Evolutionary conservation across 768 basidiomycete genomes (phyloP).

Genomic region (Galerina marginata): DNA sequence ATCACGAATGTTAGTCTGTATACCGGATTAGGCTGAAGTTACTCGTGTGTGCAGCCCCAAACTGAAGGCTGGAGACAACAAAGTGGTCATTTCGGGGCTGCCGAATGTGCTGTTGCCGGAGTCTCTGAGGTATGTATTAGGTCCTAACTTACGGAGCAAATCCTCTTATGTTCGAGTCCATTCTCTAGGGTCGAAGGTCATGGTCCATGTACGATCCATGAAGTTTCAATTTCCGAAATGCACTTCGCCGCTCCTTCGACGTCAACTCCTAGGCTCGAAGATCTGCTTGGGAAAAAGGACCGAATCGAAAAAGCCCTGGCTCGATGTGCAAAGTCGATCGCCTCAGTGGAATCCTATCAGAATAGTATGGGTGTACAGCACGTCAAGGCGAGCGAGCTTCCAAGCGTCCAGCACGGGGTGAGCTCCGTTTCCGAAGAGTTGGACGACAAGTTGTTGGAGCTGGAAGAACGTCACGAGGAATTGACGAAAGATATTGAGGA

Average conservation of each 20-base stretch:
- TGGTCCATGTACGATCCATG: constrained; percentile 26
- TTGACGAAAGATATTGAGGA: too few species aligned
- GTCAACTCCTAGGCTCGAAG: too few species aligned
- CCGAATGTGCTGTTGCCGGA: constrained; percentile 34
- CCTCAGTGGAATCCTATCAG: constrained; percentile 32
- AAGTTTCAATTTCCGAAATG: too few species aligned
- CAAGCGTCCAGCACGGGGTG: constrained; percentile 23
- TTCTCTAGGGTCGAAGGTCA: constrained; percentile 26
- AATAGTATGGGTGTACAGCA: constrained; percentile 30
- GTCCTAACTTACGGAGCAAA: too few species aligned
- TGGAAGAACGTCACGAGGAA: too few species aligned
- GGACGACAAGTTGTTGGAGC: constrained; percentile 29
- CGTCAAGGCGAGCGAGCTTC: constrained; percentile 25
- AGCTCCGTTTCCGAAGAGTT: constrained; percentile 31
- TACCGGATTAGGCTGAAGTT: constrained; percentile 38
- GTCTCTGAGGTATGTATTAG: constrained; percentile 31
- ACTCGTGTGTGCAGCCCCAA: constrained; percentile 35
- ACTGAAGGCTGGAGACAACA: constrained; percentile 36
- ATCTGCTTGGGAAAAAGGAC: too few species aligned
- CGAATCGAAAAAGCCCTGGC: too few species aligned
- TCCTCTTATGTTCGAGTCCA: constrained; percentile 9
- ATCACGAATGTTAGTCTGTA: constrained; percentile 40
- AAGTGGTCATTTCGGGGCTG: constrained; percentile 35
- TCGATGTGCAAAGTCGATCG: constrained; percentile 16
- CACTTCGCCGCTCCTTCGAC: too few species aligned